These are phyloP conservation scores for Coemansia erecta DNA, from an alignment of 192 early-diverging fungal species.

Conservation along the genomic window DNA sequence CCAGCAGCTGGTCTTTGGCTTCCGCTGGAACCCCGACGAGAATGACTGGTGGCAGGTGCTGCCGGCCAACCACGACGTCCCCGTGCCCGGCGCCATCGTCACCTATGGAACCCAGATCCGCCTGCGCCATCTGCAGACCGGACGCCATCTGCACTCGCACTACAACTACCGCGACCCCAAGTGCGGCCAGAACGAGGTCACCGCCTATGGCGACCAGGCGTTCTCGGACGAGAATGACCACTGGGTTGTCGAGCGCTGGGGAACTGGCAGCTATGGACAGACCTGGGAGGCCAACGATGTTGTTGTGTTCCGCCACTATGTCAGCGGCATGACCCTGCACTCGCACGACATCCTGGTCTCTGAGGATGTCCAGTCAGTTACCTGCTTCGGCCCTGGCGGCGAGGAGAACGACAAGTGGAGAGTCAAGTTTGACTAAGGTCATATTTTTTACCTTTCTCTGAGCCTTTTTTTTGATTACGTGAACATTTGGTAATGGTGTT, in stretches of 20 bases:
- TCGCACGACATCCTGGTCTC: conserved; percentile 39
- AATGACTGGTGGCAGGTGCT: conserved; percentile 57
- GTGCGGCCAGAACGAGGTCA: conserved; percentile 60
- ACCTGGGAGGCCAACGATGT: conserved; percentile 52
- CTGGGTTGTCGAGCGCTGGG: conserved; percentile 57
- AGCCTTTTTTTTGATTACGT: neutral
- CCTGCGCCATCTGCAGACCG: conserved; percentile 53
- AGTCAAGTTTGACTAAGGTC: conserved; percentile 26
- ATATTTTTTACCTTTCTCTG: too few relatives aligned
- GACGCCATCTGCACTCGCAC: conserved; percentile 59
- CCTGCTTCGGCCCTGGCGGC: conserved; percentile 49
- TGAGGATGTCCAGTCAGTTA: conserved; percentile 53
- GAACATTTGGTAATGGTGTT: neutral
- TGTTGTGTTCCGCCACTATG: conserved; percentile 52
- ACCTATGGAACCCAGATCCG: conserved; percentile 54
- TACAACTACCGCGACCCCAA: conserved; percentile 41
- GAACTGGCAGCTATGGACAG: conserved; percentile 43
- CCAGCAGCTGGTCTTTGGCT: conserved; percentile 59
- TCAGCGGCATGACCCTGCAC: conserved; percentile 55
- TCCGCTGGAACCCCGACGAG: conserved; percentile 43
- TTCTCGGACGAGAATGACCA: conserved; percentile 59
- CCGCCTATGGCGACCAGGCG: conserved; percentile 53
- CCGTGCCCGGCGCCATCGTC: conserved; percentile 43
- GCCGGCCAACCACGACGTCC: conserved; percentile 46
- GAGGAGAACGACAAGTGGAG: conserved; percentile 62